Evolutionary conservation across 192 early-diverging fungal genomes (phyloP), one percentile per base, ranked within the genome.

Genomic region (Linnemannia zychae): DNA sequence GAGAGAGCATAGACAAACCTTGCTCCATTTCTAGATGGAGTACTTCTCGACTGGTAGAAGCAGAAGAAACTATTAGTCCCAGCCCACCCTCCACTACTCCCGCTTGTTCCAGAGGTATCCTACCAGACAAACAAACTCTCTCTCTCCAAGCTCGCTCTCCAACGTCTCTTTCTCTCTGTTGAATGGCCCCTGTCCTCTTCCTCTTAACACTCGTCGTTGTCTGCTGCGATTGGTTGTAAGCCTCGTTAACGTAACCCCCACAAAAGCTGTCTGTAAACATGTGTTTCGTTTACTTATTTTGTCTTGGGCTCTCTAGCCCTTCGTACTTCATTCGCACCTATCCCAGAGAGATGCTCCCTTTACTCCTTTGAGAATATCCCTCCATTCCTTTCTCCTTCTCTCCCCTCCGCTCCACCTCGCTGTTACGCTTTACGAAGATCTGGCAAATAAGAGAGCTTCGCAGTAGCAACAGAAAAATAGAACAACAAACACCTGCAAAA

Each of bases 121-220:
- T 24, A 28, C 28, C 57, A n/a, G 28, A 20, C 18, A 17, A 16
- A 53, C 24, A 60, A 63, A 63, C 57, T 63, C 57, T 31, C 57
- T 63, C 57, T 24, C 57, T 63, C 52, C 52, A 57, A 57, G 52
- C 52, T 57, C n/a, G n/a, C n/a, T n/a, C n/a, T n/a, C 57, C 57
- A 63, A 63, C 57, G 57, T 28, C 57, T 63, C 52, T 53, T 12
- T 47, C 46, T 47, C 6, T 47, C n/a, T n/a, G n/a, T n/a, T 57
- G 52, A n/a, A 57, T 57, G 52, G 52, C 24, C 52, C 57, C 24
- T 63, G 57, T 63, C 24, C 57, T 24, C n/a, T n/a, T 22, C 53
- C 11, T 31, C 57, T n/a, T n/a, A n/a, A n/a, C n/a, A n/a, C 57
- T 63, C 13, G 11, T 63, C 57, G 57, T 63, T 63, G 57, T 63